Conservation (phyloP, 1,284 basidiomycete genomes). For the Cryptococcus sp. region DNA sequence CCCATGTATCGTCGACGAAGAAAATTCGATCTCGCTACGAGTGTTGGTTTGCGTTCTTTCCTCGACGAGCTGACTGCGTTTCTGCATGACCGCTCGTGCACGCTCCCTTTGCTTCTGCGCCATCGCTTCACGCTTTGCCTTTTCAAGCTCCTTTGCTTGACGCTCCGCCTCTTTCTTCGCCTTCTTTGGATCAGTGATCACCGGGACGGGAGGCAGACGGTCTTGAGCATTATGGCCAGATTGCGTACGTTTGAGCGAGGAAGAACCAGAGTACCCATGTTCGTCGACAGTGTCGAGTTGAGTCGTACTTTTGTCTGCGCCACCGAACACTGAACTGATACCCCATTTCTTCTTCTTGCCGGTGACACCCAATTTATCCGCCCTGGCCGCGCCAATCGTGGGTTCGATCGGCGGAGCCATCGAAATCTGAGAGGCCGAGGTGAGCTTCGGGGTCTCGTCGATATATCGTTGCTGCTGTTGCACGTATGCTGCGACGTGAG, state of each 20-base stretch:
- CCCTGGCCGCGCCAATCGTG: slow-evolving; percentile 14
- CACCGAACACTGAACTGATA: slow-evolving; percentile 66
- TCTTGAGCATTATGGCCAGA: slow-evolving; percentile 69
- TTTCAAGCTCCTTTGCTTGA: slow-evolving; percentile 80
- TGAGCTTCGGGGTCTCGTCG: slow-evolving; percentile 19
- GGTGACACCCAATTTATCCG: slow-evolving; percentile 22
- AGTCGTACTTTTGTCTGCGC: slow-evolving; percentile 64
- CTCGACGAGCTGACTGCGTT: slow-evolving; percentile 74
- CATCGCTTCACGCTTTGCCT: slow-evolving; percentile 76
- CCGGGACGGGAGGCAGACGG: slow-evolving; percentile 43
- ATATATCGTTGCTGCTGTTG: slow-evolving; percentile 20
- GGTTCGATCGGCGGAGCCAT: slow-evolving; percentile 27
- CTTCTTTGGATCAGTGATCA: slow-evolving; percentile 69
- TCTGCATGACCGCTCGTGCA: slow-evolving; percentile 92
- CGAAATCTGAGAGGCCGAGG: slow-evolving; percentile 9
- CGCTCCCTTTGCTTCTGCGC: slow-evolving; percentile 71
- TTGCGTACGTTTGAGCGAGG: slow-evolving; percentile 78
- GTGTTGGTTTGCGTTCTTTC: slow-evolving; percentile 50
- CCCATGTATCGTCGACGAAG: slow-evolving; percentile 8
- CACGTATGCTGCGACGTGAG: slow-evolving; percentile 15
- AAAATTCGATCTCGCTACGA: slow-evolving; percentile 46
- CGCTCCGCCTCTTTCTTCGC: slow-evolving; percentile 87
- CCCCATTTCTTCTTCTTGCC: slow-evolving; percentile 56
- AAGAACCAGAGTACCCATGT: slow-evolving; percentile 55
- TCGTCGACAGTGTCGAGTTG: slow-evolving; percentile 67